A percentile compares a stretch with the other conserved stretches of the same genome.
These are phyloP conservation scores for Candida glucosophila DNA, from an alignment of 1,139 yeast species.

Conservation along the genomic window DNA sequence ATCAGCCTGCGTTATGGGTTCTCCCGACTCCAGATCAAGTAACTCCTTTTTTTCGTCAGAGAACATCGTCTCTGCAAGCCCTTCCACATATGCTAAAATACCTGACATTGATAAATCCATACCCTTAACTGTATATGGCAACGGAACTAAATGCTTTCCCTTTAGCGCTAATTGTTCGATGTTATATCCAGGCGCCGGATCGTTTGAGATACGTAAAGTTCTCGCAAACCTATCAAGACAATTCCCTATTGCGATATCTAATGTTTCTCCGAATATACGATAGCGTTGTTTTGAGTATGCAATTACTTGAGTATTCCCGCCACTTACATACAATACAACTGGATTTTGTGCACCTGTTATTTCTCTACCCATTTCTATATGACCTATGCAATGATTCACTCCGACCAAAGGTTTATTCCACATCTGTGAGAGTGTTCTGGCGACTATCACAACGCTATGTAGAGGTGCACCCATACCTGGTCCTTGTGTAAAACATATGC, in stretches of 20 bases:
- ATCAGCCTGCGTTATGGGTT: slow-evolving; percentile 69
- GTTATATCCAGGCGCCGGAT: slow-evolving; percentile 96
- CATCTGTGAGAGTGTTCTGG: slow-evolving; percentile 72
- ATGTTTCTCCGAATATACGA: slow-evolving; percentile 92
- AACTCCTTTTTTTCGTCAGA: slow-evolving; percentile 43
- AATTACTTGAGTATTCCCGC: slow-evolving; percentile 97
- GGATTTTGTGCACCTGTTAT: slow-evolving; percentile 94
- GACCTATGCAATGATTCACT: slow-evolving; percentile 96
- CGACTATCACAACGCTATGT: slow-evolving; percentile 88
- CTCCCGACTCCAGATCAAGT: slow-evolving; percentile 42
- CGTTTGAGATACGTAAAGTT: slow-evolving; percentile 77
- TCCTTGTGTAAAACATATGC: slow-evolving; percentile 93
- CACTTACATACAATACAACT: slow-evolving; percentile 91
- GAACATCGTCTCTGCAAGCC: slow-evolving; percentile 64
- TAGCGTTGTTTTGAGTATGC: slow-evolving; percentile 91
- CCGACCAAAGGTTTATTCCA: slow-evolving; percentile 87
- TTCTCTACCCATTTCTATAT: slow-evolving; percentile 98
- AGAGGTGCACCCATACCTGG: slow-evolving; percentile 99
- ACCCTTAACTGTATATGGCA: slow-evolving; percentile 96
- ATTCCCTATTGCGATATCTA: slow-evolving; percentile 95
- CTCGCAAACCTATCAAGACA: slow-evolving; percentile 95
- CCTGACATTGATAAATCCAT: slow-evolving; percentile 99
- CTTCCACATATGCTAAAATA: slow-evolving; percentile 75
- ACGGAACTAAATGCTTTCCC: slow-evolving; percentile 58
- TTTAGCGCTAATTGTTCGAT: slow-evolving; percentile 88